Evolutionary conservation across 2,329 filamentous ascomycete species (phyloP), one percentile per base, ranked within the genome.

Genomic region (Ophiosphaerella herpotricha): DNA sequence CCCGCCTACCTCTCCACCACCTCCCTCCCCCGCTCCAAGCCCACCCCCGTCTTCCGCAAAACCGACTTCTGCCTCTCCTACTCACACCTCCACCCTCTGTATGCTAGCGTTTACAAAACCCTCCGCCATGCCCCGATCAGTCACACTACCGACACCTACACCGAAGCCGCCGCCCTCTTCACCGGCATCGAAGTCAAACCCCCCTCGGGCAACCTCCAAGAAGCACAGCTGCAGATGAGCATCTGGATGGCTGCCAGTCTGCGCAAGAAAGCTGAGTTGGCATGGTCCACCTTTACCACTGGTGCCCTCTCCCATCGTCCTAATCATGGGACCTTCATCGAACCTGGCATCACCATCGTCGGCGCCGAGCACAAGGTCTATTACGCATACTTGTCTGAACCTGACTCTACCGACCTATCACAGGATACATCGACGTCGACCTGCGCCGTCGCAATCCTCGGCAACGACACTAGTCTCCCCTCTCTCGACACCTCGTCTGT

Each of bases 221-320:
- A 57, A 40, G 54, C 56, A 44, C 44, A 57, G 53, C 42, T 55
- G 40, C 57, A 60, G 45, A 53, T 60, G 34, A 44, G 37, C 31
- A 55, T 60, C 12, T 57, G 46, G 54, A 57, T 60, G 41, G 55
- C 52, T 21, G 56, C 54, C 34, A 57, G 42, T 45, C 48, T 58
- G 35, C 52, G 46, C 35, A 58, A 52, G 39, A 58, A 58, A 36
- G 45, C 48, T 29, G 48, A 55, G 35, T 35, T 58, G 29, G 55
- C 45, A 39, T 41, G 23, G 38, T 37, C 12, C 39, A 41, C 46
- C 29, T 50, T 50, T 50, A n/a, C 34, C 36, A 36, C 21, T 43
- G 18, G 14, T 43, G 40, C 29, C 16, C 32, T 35, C 29, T 14
- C 29, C 16, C 16, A 18, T 49, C 14, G 39, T 50, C 43, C 40